Evolutionary conservation across 2,329 filamentous ascomycete species (phyloP), one percentile per base, ranked within the genome.

Genomic region (Aspergillus puulaauensis): DNA sequence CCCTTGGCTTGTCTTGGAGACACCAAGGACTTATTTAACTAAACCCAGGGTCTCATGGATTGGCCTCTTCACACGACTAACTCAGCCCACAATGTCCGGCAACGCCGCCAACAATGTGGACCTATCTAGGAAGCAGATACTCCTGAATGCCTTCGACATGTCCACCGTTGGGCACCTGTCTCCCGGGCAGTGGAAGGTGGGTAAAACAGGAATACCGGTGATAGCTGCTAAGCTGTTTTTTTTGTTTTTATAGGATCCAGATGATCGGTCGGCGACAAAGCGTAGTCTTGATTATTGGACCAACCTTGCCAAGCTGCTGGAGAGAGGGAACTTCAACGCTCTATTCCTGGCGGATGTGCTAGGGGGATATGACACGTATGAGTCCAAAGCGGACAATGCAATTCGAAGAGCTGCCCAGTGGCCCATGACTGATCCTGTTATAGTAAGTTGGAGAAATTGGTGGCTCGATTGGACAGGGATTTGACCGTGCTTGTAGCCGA

Each of bases 111-210:
- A 21, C 21, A 21, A 21, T 21, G 21, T 21, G 21, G 21, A 21
- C 21, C 3, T 21, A 21, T 4, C 21, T 21, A 82, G 79, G 67
- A 84, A 83, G 63, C 77, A 82, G 24, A 86, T 87, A 12, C 66
- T 87, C 6, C 75, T 88, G 47, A 88, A 87, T 73, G 85, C 85
- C 2, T 87, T 88, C 62, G 85, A 87, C 58, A 87, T 87, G 84
- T 84, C 79, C 2, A 87, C 85, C 0, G 79, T 87, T 6, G 85
- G 85, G 2, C 86, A 89, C 67, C 67, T 88, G 35, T 85, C 83
- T 0, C 85, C 85, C 1, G 86, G 86, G 1, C 86, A 88, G 73
- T 89, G 86, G 86, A 88, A 86, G 75, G 83, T 83, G 50, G 58
- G 71, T 59, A 37, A 4, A 23, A 19, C 7, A 8, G 19, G 19